Percentiles rank a stretch among this genome's conserved stretches.
Evolutionary conservation across 768 basidiomycete genomes (phyloP).

Genomic region (Tulasnella sp.): DNA sequence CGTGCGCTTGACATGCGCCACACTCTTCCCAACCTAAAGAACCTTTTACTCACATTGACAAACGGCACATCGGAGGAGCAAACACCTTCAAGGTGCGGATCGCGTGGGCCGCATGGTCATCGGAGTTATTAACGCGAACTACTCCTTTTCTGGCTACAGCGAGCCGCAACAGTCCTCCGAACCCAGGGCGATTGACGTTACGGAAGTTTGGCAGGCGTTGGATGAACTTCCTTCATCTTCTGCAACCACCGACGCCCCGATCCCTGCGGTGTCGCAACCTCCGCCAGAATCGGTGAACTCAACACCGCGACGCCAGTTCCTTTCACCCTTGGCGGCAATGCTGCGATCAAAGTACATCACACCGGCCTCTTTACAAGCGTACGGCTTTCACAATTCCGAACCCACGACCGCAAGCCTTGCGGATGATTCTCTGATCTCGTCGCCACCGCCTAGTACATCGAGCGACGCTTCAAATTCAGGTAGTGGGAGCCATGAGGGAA

Average conservation of each 20-base stretch:
- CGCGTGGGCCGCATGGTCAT: not conserved
- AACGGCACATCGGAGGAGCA: conserved; percentile 51
- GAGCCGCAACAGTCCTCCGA: not conserved
- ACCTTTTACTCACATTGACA: conserved; percentile 79
- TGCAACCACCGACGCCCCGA: not conserved
- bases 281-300: not conserved
- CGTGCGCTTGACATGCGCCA: conserved; percentile 90
- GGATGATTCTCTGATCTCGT: not conserved
- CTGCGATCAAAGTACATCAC: conserved; percentile 19
- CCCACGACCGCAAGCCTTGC: not conserved
- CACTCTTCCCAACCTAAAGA: conserved; percentile 94
- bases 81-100: not conserved
- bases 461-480: not conserved
- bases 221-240: not conserved
- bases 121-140: not conserved
- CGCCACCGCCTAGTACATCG: not conserved
- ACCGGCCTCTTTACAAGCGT: not conserved
- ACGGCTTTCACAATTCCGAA: conserved; percentile 1
- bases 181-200: not conserved
- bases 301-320: conserved; percentile 24
- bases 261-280: not conserved
- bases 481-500: conserved; percentile 1
- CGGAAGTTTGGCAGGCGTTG: not conserved
- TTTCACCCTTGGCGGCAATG: conserved; percentile 21
- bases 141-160: conserved; percentile 7